A percentile compares a stretch with the other conserved stretches of the same genome.
phyloP scores from a whole-genome alignment of 2,329 filamentous ascomycete genomes.

The Elsinoe necatrix region DNA sequence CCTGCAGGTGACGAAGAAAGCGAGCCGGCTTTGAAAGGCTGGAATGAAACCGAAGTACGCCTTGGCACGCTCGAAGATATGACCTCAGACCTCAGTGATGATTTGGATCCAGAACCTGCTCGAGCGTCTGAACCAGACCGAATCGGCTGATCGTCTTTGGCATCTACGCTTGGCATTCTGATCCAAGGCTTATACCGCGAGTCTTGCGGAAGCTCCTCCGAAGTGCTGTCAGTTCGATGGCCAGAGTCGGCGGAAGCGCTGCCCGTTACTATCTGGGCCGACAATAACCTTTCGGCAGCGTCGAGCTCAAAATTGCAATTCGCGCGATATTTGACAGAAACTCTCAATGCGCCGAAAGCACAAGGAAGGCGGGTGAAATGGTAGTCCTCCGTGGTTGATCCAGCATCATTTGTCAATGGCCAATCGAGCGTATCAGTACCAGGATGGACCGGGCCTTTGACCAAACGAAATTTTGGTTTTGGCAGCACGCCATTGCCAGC shows the following conservation, averaged over 20 bases:
- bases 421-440: conserved; percentile 61
- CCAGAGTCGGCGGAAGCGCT: conserved; percentile 39
- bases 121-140: conserved; percentile 30
- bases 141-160: conserved; percentile 12
- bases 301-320: conserved; percentile 88
- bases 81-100: conserved; percentile 38
- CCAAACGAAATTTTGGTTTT: conserved; percentile 71
- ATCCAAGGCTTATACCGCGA: conserved; percentile 33
- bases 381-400: conserved; percentile 59
- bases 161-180: conserved; percentile 31
- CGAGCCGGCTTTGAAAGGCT: conserved; percentile 92
- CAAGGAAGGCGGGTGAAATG: conserved; percentile 78
- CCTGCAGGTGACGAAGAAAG: conserved; percentile 78
- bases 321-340: conserved; percentile 74
- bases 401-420: conserved; percentile 45
- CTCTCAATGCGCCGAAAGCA: conserved; percentile 73
- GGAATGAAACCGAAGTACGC: conserved; percentile 79
- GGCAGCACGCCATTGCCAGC: conserved; percentile 54
- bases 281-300: conserved; percentile 80
- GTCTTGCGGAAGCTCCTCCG: conserved; percentile 26
- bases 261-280: conserved; percentile 85
- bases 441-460: conserved; percentile 46
- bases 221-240: conserved; percentile 24
- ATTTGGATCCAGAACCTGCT: conserved; percentile 41
- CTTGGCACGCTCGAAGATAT: conserved; percentile 32